Base-by-base conservation (phyloP, 2,329 filamentous ascomycete genomes). In the Aspergillus sp. region DNA sequence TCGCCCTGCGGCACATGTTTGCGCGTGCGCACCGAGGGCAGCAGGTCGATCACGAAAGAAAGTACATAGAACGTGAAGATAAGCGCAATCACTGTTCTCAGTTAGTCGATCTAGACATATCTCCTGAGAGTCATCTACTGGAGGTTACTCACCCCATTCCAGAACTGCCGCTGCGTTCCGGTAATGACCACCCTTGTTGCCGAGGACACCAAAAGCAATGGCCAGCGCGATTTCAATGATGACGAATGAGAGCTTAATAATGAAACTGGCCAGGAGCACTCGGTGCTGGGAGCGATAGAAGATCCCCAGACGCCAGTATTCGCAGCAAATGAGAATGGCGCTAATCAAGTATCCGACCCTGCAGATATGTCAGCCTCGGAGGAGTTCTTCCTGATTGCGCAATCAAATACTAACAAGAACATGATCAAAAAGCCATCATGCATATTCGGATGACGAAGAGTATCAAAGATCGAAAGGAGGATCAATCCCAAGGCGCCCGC, bases 1-100 rank as follows among this genome's bases (percentile, higher is more conserved):
- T 78, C 73, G 30, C 77, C 78, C 55, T 81, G 78, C 0, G 78
- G 78, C 5, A 78, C 59, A 54, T 77, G 77, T 65, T 79, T 73
- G 64, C 83, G 86, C 10, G 87, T 90, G 63, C 84, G 81, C 2
- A 90, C 81, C 10, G 91, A 91, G 0, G 95, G 95, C 64, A 90
- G 83, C 53, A 99, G 86, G 78, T 99, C 94, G 73, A 97, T 83
- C 70, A 89, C 84, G 81, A 96, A 98, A 62, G 89, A 92, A 64
- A 94, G 84, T 62, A 96, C 83, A 78, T 96, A 98, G 71, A 93
- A 89, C 56, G 90, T 91, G 79, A 93, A 97, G 71, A 96, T 82
- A 71, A 96, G 87, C 32, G 92, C 86, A 65, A 97, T 87, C 62
- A 86, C 73, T 75, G 57, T 27, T 21, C 8, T 54, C 47, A 57